Conservation (phyloP, 495 filamentous ascomycete genomes). For the Hypoxylon fragiforme region DNA sequence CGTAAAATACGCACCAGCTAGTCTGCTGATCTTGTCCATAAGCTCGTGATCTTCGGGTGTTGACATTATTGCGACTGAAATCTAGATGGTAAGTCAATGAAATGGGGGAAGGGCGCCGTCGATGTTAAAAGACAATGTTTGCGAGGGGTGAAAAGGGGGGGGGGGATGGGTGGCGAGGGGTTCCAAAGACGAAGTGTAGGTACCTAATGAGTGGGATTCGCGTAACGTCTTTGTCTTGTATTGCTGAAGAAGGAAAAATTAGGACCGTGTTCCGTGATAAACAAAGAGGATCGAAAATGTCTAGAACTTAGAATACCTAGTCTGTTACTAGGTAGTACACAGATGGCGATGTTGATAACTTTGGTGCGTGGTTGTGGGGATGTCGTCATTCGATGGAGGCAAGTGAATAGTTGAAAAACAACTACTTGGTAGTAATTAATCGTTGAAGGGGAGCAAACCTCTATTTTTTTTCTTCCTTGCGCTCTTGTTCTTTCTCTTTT, state of each 20-base stretch:
- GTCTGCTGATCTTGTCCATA: constrained; percentile 71
- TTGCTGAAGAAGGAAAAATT: neutral
- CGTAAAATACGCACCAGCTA: constrained; percentile 63
- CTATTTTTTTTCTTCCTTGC: neutral
- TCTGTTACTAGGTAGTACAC: no score
- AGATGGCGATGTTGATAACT: neutral
- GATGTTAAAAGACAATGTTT: constrained; percentile 18
- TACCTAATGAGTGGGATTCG: no score
- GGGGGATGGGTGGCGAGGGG: neutral
- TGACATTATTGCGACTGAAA: constrained; percentile 56
- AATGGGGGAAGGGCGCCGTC: neutral
- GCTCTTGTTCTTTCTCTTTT: no score
- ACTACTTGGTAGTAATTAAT: neutral
- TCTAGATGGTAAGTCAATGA: constrained; percentile 18
- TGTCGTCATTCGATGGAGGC: neutral
- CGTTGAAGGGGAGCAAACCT: constrained; percentile 15
- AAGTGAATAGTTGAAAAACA: neutral
- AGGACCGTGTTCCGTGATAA: neutral
- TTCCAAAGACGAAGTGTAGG: neutral
- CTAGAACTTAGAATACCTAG: no score
- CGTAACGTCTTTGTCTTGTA: neutral
- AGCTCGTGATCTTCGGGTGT: constrained; percentile 70
- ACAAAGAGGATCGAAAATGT: constrained; percentile 16
- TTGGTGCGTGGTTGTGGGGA: constrained; percentile 10
- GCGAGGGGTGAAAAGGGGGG: neutral